Conservation (phyloP, 768 basidiomycete species). For the Boletus tomentosulus region DNA sequence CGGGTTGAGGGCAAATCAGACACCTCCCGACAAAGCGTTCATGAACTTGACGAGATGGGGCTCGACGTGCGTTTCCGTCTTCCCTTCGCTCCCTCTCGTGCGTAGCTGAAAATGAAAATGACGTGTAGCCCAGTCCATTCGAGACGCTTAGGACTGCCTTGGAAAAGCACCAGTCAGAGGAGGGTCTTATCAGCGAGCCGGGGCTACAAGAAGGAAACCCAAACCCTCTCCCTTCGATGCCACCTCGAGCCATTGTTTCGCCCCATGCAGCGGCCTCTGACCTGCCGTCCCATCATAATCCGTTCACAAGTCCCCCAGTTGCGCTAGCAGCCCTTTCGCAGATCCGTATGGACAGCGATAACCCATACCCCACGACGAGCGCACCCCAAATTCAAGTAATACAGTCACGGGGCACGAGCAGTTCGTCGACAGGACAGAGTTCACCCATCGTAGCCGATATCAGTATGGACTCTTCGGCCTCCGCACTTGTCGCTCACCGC, state of each 20-base stretch:
- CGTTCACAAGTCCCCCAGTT: neutral
- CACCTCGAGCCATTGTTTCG: constrained; percentile 11
- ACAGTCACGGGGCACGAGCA: constrained; percentile 3
- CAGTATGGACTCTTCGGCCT: constrained; percentile 3
- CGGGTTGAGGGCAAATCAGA: neutral
- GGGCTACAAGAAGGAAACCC: neutral
- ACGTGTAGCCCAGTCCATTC: constrained; percentile 43
- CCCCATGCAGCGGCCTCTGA: neutral
- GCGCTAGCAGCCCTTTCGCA: neutral
- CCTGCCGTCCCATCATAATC: neutral
- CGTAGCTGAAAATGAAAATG: neutral
- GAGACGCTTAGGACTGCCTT: constrained; percentile 47
- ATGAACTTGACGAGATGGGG: constrained; percentile 51
- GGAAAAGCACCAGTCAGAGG: constrained; percentile 42
- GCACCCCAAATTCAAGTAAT: constrained; percentile 2
- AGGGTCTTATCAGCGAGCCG: constrained; percentile 1
- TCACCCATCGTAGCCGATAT: constrained; percentile 5
- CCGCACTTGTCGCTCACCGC: constrained; percentile 21
- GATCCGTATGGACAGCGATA: constrained; percentile 8
- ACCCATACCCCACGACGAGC: constrained; percentile 12
- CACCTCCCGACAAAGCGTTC: constrained; percentile 18
- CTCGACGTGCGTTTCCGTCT: constrained; percentile 42
- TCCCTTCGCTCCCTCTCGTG: neutral
- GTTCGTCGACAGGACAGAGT: constrained; percentile 5
- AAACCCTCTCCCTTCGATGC: constrained; percentile 8